Evolutionary conservation across 1,284 basidiomycete species (phyloP).

Genomic region (Cryptococcus sp.): DNA sequence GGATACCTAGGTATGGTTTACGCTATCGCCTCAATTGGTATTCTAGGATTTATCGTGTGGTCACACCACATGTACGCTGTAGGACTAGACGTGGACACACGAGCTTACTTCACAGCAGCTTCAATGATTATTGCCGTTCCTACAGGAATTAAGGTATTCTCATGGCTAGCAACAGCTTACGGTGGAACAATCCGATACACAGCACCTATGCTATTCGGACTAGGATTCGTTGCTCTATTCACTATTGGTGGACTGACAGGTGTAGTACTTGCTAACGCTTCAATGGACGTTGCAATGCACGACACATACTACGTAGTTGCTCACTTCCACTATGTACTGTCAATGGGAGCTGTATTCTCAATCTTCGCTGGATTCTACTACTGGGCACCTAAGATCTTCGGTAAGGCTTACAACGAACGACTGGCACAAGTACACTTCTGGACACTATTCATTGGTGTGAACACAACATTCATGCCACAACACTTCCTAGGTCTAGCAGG

Average conservation of each 20-base stretch:
- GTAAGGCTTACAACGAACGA: constrained; percentile 40
- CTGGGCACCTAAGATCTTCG: constrained; percentile 42
- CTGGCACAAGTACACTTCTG: constrained; percentile 41
- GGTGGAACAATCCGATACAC: constrained; percentile 26
- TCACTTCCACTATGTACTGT: constrained; percentile 43
- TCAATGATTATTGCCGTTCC: constrained; percentile 28
- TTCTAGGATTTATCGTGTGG: constrained; percentile 38
- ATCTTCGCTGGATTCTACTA: constrained; percentile 44
- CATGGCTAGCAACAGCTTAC: constrained; percentile 23
- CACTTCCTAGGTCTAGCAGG: constrained; percentile 37
- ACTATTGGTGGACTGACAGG: constrained; percentile 36
- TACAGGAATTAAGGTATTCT: constrained; percentile 25
- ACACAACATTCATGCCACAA: constrained; percentile 41
- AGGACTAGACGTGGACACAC: constrained; percentile 35
- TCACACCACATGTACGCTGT: constrained; percentile 34
- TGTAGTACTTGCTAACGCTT: constrained; percentile 35
- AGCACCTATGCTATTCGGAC: constrained; percentile 28
- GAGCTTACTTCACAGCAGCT: constrained; percentile 31
- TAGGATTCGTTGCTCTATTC: constrained; percentile 30
- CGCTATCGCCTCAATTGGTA: constrained; percentile 12
- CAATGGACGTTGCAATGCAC: constrained; percentile 30
- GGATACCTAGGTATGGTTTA: constrained; percentile 9
- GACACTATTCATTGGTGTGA: constrained; percentile 40
- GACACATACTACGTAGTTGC: constrained; percentile 35
- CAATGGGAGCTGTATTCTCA: constrained; percentile 42